These are phyloP conservation scores for Penicillium coffeae DNA, from an alignment of 495 filamentous ascomycete species.

Conservation along the genomic window DNA sequence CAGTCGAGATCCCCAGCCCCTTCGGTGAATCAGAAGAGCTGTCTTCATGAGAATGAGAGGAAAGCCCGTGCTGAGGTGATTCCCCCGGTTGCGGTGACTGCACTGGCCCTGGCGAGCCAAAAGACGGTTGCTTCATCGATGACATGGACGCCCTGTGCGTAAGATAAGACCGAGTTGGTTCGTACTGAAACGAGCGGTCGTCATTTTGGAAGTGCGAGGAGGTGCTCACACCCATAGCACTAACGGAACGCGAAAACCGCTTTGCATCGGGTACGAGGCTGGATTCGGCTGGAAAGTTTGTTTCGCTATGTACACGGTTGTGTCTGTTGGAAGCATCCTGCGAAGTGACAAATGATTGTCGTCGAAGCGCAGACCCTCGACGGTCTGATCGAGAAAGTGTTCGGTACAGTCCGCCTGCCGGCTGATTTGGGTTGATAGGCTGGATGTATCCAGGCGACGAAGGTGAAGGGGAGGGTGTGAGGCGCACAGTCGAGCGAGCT, in stretches of 20 bases:
- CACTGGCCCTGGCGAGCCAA: constrained; percentile 4
- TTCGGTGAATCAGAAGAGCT: constrained; percentile 23
- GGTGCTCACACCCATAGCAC: constrained; percentile 41
- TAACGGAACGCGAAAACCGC: constrained; percentile 35
- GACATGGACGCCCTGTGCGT: constrained; percentile 38
- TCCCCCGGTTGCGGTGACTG: constrained; percentile 6
- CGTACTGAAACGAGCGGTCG: constrained; percentile 42
- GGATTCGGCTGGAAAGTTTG: constrained; percentile 45
- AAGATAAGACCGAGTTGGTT: constrained; percentile 34
- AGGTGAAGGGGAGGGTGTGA: constrained; percentile 54
- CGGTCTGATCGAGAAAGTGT: constrained; percentile 43
- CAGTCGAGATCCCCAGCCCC: constrained; percentile 29
- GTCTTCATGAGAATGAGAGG: constrained; percentile 3
- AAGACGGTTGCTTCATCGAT: constrained; percentile 17
- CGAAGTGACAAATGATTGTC: constrained; percentile 30
- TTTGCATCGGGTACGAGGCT: constrained; percentile 26
- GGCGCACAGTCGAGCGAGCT: constrained; percentile 67
- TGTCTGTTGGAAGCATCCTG: constrained; percentile 44
- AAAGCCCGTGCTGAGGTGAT: constrained; percentile 5
- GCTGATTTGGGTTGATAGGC: constrained; percentile 12
- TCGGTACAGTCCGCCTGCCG: constrained; percentile 34
- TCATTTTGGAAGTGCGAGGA: constrained; percentile 32
- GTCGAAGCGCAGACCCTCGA: constrained; percentile 32
- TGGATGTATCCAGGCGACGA: constrained; percentile 23
- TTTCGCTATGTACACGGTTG: constrained; percentile 55